phyloP scores from a whole-genome alignment of 2,329 filamentous ascomycete genomes.

The Fusarium sp. region DNA sequence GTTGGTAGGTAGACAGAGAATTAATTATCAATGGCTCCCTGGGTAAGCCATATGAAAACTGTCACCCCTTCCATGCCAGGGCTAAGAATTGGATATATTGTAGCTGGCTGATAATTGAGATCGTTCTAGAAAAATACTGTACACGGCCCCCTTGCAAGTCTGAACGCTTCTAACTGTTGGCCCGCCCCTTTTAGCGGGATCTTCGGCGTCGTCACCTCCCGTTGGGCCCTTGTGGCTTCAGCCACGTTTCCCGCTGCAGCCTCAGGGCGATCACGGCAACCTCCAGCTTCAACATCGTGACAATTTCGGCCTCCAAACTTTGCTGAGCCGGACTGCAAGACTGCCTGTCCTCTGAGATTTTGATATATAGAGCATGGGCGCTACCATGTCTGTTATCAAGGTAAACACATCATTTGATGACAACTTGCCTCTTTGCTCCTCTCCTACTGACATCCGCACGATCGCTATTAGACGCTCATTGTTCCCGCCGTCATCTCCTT shows the following conservation, averaged over 20 bases:
- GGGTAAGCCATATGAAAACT: background rate
- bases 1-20: background rate
- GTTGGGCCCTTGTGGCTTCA: slow-evolving; percentile 13
- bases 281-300: slow-evolving; percentile 14
- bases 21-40: background rate
- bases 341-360: background rate
- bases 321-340: background rate
- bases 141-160: background rate
- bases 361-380: slow-evolving; percentile 42
- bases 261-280: slow-evolving; percentile 13
- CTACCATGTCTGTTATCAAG: slow-evolving; percentile 48
- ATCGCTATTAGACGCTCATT: slow-evolving; percentile 66
- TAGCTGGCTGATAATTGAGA: background rate
- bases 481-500: slow-evolving; percentile 76
- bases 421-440: background rate
- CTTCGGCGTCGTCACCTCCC: slow-evolving; percentile 32
- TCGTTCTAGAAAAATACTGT: background rate
- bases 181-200: slow-evolving; percentile 31
- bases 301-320: background rate
- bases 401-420: slow-evolving; percentile 29
- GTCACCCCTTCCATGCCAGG: background rate
- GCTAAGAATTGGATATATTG: background rate
- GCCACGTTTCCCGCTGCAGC: slow-evolving; percentile 27
- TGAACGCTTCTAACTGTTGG: background rate
- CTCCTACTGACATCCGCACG: slow-evolving; percentile 17